Conservation (phyloP, 2,329 filamentous ascomycete genomes). For the Didymosphaeria variabile region DNA sequence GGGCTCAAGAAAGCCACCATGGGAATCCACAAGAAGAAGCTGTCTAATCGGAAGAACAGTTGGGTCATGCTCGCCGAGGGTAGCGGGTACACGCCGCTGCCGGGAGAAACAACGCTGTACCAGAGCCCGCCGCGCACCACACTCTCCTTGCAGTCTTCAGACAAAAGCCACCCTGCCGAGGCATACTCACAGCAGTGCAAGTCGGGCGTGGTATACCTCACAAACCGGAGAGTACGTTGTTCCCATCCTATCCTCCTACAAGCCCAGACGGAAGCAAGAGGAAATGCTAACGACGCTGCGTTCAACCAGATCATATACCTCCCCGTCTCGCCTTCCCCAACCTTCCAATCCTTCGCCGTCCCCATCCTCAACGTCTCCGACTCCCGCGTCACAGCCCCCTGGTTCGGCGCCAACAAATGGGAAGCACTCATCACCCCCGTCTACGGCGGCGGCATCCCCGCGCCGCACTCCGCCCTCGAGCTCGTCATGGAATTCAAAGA, state of each 20-base stretch:
- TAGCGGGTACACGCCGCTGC: slow-evolving; percentile 81
- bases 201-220: slow-evolving; percentile 79
- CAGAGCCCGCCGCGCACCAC: slow-evolving; percentile 81
- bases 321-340: slow-evolving; percentile 71
- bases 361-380: slow-evolving; percentile 90
- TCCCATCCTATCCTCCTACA: too few species aligned
- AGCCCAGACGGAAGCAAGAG: too few species aligned
- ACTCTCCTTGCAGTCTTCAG: slow-evolving; percentile 76
- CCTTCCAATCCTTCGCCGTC: slow-evolving; percentile 86
- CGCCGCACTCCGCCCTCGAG: slow-evolving; percentile 76
- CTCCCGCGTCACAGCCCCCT: slow-evolving; percentile 84
- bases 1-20: slow-evolving; percentile 19
- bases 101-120: slow-evolving; percentile 82
- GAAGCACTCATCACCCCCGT: slow-evolving; percentile 81
- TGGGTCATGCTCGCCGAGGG: slow-evolving; percentile 91
- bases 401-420: slow-evolving; percentile 95
- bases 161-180: slow-evolving; percentile 69
- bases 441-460: slow-evolving; percentile 81
- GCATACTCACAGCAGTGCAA: slow-evolving; percentile 76
- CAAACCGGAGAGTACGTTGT: slow-evolving; percentile 78
- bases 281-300: too few species aligned
- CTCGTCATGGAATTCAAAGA: slow-evolving; percentile 91
- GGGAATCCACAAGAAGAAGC: slow-evolving; percentile 32
- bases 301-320: slow-evolving; percentile 84
- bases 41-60: slow-evolving; percentile 59